phyloP scores from a whole-genome alignment of 2,329 filamentous ascomycete species.

The Tolypocladium amazonense region DNA sequence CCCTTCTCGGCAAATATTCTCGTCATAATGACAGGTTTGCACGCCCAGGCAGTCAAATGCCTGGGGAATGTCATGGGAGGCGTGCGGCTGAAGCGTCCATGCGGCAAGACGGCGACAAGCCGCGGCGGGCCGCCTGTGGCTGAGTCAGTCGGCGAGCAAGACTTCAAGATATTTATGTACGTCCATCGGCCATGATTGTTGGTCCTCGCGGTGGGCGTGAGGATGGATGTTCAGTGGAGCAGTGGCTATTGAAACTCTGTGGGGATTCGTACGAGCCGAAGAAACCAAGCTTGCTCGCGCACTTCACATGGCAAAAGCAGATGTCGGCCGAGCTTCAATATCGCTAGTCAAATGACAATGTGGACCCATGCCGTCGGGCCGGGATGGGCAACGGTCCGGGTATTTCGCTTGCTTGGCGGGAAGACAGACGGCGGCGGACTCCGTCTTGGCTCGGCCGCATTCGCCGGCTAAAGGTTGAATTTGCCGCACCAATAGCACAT shows the following conservation, averaged over 20 bases:
- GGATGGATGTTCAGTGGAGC: neutral
- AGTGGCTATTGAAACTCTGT: neutral
- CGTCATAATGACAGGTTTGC: neutral
- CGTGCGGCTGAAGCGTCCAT: neutral
- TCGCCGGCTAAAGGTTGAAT: neutral
- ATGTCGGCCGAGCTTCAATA: neutral
- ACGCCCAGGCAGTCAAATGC: neutral
- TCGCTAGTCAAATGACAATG: neutral
- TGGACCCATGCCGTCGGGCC: neutral
- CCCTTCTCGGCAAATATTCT: neutral
- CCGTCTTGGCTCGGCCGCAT: neutral
- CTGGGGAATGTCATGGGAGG: neutral
- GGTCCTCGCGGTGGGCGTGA: neutral
- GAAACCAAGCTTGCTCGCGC: neutral
- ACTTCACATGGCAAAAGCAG: neutral
- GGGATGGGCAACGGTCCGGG: neutral
- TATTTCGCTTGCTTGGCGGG: neutral
- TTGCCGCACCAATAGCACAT: neutral
- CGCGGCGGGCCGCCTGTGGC: neutral
- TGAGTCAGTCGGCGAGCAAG: neutral
- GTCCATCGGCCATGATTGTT: neutral
- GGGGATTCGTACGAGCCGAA: neutral
- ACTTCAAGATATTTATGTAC: neutral
- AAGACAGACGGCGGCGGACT: neutral
- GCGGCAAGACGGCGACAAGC: neutral